Base-by-base conservation (phyloP, 1,139 yeast genomes). In the Magnusiomyces paraingens region DNA sequence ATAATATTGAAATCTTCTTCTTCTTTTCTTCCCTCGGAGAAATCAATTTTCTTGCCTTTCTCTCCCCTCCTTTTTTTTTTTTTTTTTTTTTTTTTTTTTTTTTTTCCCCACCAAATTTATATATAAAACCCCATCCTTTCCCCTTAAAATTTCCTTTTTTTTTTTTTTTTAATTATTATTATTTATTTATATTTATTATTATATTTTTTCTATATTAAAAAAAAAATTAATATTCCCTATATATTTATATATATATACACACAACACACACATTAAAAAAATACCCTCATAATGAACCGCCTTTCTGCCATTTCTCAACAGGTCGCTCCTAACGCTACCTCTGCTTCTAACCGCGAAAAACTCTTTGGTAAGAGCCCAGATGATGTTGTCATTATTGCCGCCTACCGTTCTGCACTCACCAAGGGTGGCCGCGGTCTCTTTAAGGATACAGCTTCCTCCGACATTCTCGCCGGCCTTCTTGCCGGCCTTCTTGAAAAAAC, bases 391-490 rank as follows among this genome's bases (percentile, higher is more conserved):
- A 82, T 89, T 59, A 87, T 86, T 49, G 86, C 81, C 51, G 96
- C 97, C 51, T 84, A 86, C 77, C 82, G 98, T 74, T 86, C 96
- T 8, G 94, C 97, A 45, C 76, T 87, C 61, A 82, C 95, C 59
- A 87, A 82, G 72, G 96, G 93, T 48, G 89, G 91, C 61, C 84
- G 80, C 70, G 96, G 96, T 56, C 74, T 77, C 17, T 86, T 88
- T 74, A 85, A 82, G 70, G 90, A 86, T 66, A 80, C 86, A 56
- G 79, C 83, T 50, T 78, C 90, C 21, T 95, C 86, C 64, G 93
- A 83, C 70, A 69, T 90, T 50, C 77, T 89, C 57, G 71, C 80
- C 62, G 80, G 79, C 62, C 81, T 90, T 58, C 73, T 89, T 59
- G 73, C 74, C 58, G 85, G 81, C 49, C 78, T 87, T 61, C 66